These are phyloP conservation scores for Citrullus amarus DNA, from an alignment of 306 rosid species.

Conservation along the genomic window DNA sequence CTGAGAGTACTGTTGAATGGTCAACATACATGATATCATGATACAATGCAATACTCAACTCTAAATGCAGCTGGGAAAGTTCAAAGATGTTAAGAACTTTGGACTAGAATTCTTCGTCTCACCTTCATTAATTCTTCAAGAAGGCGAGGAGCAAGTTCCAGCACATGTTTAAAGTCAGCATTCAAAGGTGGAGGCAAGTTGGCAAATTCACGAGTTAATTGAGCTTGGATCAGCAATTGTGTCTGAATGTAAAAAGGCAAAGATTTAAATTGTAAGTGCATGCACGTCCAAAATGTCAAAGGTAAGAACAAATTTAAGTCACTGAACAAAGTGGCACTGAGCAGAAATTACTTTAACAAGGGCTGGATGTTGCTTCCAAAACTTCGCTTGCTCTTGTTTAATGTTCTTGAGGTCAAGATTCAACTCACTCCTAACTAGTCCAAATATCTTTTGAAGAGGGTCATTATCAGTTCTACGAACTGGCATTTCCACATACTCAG, in stretches of 20 bases:
- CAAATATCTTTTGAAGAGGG: constrained; percentile 89
- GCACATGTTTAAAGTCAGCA: constrained; percentile 67
- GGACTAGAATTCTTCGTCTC: not conserved
- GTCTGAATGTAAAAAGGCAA: constrained; percentile 47
- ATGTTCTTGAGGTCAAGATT: constrained; percentile 96
- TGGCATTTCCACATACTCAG: constrained; percentile 92
- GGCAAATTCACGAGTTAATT: constrained; percentile 68
- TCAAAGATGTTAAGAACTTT: not conserved
- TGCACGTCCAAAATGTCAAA: constrained; percentile 13
- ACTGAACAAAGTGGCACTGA: not conserved
- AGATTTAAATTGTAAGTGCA: constrained; percentile 13
- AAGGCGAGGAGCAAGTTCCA: constrained; percentile 91
- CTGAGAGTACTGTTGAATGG: not conserved
- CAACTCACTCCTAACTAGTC: constrained; percentile 94
- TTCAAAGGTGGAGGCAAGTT: constrained; percentile 64
- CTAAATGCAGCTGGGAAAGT: not conserved
- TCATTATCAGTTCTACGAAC: constrained; percentile 91
- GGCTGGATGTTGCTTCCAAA: constrained; percentile 98
- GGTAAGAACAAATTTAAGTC: not conserved
- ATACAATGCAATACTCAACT: not conserved
- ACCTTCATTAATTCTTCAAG: constrained; percentile 99
- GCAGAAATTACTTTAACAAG: constrained; percentile 66
- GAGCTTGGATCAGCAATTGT: constrained; percentile 92
- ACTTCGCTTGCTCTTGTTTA: constrained; percentile 97
- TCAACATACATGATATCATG: not conserved